Evolutionary conservation across 2,329 filamentous ascomycete species (phyloP).

Genomic region (Diplodia mutila): DNA sequence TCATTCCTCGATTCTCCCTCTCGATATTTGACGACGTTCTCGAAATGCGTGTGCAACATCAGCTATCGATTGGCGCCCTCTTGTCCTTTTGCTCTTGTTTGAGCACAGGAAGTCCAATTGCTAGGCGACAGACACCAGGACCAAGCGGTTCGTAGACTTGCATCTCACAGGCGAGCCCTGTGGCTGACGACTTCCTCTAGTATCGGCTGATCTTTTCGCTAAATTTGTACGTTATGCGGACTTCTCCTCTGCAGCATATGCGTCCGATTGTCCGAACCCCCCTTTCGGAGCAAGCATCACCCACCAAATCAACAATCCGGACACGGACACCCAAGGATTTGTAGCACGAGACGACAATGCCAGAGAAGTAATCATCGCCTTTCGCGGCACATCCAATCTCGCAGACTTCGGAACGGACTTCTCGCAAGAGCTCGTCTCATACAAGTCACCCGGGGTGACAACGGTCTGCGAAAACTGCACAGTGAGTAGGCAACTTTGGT

Average conservation of each 20-base stretch:
- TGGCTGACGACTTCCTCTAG: not conserved
- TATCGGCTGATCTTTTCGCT: not conserved
- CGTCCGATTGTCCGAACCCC: conserved; percentile 13
- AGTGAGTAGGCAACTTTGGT: not conserved
- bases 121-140: conserved; percentile 1
- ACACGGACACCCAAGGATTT: conserved; percentile 19
- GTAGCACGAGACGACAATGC: conserved; percentile 2
- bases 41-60: not conserved
- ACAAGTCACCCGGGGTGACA: not conserved
- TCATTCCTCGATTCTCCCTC: not conserved
- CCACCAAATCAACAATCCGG: conserved; percentile 3
- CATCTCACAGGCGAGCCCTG: not conserved
- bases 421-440: conserved; percentile 2
- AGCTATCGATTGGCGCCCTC: not conserved
- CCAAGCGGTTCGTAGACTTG: not conserved
- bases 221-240: conserved; percentile 11
- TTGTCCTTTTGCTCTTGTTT: not conserved
- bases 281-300: conserved; percentile 11
- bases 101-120: not conserved
- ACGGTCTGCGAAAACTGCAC: not conserved
- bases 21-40: not conserved
- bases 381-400: conserved; percentile 17
- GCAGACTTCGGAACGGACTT: conserved; percentile 19
- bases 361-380: conserved; percentile 10
- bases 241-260: conserved; percentile 21